phyloP scores from a whole-genome alignment of 2,329 filamentous ascomycete species.

The Aureobasidium subglaciale region DNA sequence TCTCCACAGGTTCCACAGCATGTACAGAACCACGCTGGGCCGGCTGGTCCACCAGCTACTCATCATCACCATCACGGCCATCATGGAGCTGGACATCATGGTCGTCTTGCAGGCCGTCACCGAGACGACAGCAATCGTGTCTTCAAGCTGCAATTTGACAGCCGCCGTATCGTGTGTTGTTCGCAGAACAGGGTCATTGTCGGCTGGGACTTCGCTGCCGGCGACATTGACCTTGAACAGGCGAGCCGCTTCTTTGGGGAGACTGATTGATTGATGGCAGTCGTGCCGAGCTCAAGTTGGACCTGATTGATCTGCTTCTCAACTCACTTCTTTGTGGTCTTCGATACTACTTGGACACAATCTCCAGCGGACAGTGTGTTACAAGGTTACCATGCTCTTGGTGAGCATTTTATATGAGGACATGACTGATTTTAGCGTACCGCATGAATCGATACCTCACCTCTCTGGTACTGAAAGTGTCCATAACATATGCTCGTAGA shows the following conservation, averaged over 20 bases:
- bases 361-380: background rate
- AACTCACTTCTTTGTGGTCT: background rate
- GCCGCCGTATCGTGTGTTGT: constrained; percentile 86
- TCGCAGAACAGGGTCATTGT: constrained; percentile 88
- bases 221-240: constrained; percentile 55
- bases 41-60: constrained; percentile 10
- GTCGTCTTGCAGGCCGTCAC: constrained; percentile 17
- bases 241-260: constrained; percentile 19
- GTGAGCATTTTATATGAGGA: background rate
- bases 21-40: constrained; percentile 31
- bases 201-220: constrained; percentile 95
- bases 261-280: constrained; percentile 13
- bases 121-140: constrained; percentile 53
- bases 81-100: background rate
- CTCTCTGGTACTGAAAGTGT: background rate
- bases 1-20: constrained; percentile 21
- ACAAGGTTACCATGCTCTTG: background rate
- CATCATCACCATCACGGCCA: constrained; percentile 9
- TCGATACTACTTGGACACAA: background rate
- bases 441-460: too few relatives aligned
- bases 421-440: background rate
- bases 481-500: background rate
- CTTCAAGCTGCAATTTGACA: constrained; percentile 96
- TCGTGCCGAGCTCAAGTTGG: background rate
- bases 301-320: background rate